phyloP scores from a whole-genome alignment of 2,329 filamentous ascomycete genomes.

The Ophiocordyceps camponoti-leonardi region DNA sequence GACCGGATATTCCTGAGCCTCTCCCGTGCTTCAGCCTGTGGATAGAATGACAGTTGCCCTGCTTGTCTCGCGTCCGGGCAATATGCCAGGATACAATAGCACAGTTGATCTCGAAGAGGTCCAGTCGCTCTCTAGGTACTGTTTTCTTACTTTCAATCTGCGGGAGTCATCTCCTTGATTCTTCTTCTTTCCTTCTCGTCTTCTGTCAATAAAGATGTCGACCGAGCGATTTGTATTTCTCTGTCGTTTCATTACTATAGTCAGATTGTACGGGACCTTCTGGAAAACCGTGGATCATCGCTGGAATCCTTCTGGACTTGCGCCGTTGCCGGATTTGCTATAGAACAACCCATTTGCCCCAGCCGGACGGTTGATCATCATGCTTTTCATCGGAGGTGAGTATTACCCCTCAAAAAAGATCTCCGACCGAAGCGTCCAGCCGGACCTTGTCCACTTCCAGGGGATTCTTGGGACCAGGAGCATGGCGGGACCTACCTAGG shows the following conservation, averaged over 20 bases:
- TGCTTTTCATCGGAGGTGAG: conserved; percentile 1
- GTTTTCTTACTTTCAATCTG: conserved; percentile 26
- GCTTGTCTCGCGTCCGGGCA: conserved; percentile 27
- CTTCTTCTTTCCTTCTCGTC: conserved; percentile 15
- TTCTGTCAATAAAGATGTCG: background rate
- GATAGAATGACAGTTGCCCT: conserved; percentile 31
- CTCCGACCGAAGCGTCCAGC: background rate
- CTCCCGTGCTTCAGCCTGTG: conserved; percentile 13
- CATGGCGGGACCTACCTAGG: background rate
- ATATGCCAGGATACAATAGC: conserved; percentile 36
- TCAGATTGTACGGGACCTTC: background rate
- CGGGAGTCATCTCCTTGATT: conserved; percentile 18
- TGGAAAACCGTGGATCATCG: conserved; percentile 1
- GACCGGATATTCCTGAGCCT: conserved; percentile 11
- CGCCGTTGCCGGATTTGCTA: background rate
- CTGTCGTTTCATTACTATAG: background rate
- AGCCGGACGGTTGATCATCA: conserved; percentile 3
- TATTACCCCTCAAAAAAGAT: conserved; percentile 1
- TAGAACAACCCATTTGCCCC: conserved; percentile 5
- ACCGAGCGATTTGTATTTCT: background rate
- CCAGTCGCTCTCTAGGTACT: conserved; percentile 45
- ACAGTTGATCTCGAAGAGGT: conserved; percentile 40
- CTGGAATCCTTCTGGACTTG: background rate
- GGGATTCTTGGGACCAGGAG: background rate
- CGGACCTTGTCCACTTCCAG: background rate